Percentiles rank a stretch among this genome's conserved stretches.
phyloP scores from a whole-genome alignment of 2,329 filamentous ascomycete species.

The Parastagonospora nodorum region DNA sequence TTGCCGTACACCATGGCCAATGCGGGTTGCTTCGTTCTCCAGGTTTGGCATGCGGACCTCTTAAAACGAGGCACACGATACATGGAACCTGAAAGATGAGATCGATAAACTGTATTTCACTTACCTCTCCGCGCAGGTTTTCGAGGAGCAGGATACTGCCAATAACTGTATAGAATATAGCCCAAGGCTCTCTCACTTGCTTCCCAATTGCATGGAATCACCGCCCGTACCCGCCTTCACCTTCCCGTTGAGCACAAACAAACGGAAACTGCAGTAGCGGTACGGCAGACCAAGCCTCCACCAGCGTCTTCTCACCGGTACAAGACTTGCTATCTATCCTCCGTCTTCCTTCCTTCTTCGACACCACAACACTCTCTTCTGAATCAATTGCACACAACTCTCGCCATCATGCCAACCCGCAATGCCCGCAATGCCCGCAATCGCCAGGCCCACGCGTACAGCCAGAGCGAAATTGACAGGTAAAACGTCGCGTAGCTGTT shows the following conservation, averaged over 20 bases:
- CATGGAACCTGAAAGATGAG: too few relatives aligned
- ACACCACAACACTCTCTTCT: neutral
- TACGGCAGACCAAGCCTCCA: neutral
- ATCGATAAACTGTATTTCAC: too few relatives aligned
- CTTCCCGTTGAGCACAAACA: slow-evolving; percentile 3
- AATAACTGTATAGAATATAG: too few relatives aligned
- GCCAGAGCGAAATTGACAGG: slow-evolving; percentile 16
- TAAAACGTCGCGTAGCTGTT: neutral
- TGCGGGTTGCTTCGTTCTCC: too few relatives aligned
- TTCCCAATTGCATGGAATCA: neutral
- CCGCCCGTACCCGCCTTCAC: slow-evolving; percentile 9
- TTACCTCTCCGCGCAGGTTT: too few relatives aligned
- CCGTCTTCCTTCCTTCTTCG: neutral
- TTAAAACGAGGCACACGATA: too few relatives aligned
- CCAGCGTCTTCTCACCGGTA: neutral
- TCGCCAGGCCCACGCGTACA: slow-evolving; percentile 11
- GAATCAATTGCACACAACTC: neutral
- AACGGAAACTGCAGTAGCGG: neutral
- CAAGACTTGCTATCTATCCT: neutral
- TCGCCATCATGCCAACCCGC: slow-evolving; percentile 1
- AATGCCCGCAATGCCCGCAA: slow-evolving; percentile 2
- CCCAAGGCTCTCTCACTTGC: neutral
- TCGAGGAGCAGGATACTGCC: too few relatives aligned
- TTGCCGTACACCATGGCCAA: too few relatives aligned
- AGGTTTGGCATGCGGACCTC: too few relatives aligned